Conservation (phyloP, 352 stramenopile genomes). For the Elongisporangium senticosum region DNA sequence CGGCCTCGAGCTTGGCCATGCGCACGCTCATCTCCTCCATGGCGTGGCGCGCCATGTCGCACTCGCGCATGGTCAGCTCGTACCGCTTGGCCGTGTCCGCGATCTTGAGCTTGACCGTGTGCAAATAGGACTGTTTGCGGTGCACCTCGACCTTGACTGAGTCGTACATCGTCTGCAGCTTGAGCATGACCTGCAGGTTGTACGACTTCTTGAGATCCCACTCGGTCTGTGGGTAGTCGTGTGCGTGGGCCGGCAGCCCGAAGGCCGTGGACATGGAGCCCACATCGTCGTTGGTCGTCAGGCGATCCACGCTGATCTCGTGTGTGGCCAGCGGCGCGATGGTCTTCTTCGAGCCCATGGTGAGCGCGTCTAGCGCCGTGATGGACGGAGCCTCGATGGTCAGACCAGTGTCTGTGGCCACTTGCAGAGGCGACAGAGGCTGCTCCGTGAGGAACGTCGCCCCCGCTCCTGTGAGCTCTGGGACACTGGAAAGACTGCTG, state of each 20-base stretch:
- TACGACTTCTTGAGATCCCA: constrained; percentile 75
- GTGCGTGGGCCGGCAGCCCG: constrained; percentile 58
- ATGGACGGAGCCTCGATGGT: not conserved
- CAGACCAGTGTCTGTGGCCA: constrained; percentile 2
- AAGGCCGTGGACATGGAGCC: constrained; percentile 38
- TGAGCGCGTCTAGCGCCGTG: not conserved
- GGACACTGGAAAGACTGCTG: not conserved
- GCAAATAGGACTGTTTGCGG: constrained; percentile 58
- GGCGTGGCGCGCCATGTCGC: constrained; percentile 69
- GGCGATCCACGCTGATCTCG: constrained; percentile 18
- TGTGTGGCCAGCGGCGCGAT: constrained; percentile 8
- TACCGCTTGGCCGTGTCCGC: constrained; percentile 55
- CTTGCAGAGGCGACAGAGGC: not conserved
- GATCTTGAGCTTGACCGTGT: constrained; percentile 57
- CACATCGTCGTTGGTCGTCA: constrained; percentile 16
- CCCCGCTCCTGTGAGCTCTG: not conserved
- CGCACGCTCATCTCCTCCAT: constrained; percentile 69
- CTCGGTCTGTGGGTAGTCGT: constrained; percentile 76
- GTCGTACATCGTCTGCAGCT: constrained; percentile 72
- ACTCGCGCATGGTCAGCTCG: constrained; percentile 64
- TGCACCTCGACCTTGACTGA: constrained; percentile 49
- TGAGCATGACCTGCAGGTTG: constrained; percentile 72
- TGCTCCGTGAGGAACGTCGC: constrained; percentile 16
- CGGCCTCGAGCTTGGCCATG: constrained; percentile 58
- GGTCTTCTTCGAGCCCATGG: constrained; percentile 3